Evolutionary conservation across 2,329 filamentous ascomycete genomes (phyloP).

Genomic region (Trichoderma guizhouense): DNA sequence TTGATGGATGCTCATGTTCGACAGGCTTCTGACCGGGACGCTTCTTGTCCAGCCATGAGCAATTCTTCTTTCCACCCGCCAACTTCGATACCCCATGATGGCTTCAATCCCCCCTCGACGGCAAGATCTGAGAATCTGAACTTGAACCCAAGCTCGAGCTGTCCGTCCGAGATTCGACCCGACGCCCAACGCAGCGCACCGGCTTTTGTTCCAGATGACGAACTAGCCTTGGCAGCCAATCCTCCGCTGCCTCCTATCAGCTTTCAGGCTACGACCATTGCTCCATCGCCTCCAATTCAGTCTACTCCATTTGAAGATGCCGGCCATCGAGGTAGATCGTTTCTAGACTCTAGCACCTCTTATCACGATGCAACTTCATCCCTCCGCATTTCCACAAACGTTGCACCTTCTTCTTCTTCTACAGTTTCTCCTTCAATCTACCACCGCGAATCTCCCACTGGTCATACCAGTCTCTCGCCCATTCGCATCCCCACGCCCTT

Average conservation of each 20-base stretch:
- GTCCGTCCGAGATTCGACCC: conserved; percentile 2
- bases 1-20: conserved; percentile 13
- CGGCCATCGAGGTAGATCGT: not conserved
- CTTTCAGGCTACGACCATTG: conserved; percentile 31
- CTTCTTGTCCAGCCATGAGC: conserved; percentile 27
- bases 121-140: conserved; percentile 6
- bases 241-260: conserved; percentile 14
- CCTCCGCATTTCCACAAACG: conserved; percentile 40
- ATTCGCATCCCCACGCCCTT: conserved; percentile 28
- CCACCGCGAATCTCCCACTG: conserved; percentile 36
- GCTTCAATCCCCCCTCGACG: conserved; percentile 24
- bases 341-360: not conserved
- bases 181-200: not conserved
- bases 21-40: conserved; percentile 18
- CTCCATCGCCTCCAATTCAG: conserved; percentile 33
- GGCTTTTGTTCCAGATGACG: conserved; percentile 13
- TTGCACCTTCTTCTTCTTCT: conserved; percentile 21
- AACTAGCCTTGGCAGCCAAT: not conserved
- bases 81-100: conserved; percentile 29
- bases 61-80: conserved; percentile 28
- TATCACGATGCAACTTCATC: conserved; percentile 22
- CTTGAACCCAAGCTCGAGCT: conserved; percentile 4
- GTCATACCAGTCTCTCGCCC: conserved; percentile 32
- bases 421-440: conserved; percentile 24
- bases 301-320: conserved; percentile 5